Evolutionary conservation across 768 basidiomycete genomes (phyloP), one percentile per base, ranked within the genome.

Genomic region (Suillus lakei): DNA sequence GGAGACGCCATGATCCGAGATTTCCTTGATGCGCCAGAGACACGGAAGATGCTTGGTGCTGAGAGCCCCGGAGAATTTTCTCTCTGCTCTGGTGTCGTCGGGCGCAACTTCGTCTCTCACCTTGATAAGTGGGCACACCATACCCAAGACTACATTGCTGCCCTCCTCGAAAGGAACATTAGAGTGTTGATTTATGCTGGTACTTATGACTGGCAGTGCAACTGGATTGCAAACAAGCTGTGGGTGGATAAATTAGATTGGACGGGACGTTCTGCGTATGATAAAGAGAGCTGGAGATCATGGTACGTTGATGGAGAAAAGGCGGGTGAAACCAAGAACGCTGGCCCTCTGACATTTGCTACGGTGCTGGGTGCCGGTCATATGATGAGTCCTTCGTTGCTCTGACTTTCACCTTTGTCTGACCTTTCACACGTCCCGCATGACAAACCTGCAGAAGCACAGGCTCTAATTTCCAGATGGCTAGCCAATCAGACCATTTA

Each of bases 341-440:
- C 81, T 41, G 84, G 82, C 8, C 83, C 84, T 23, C 76, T 94
- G 63, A 91, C 88, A 43, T 91, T 88, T 72, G 85, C 84, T 18
- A 90, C 86, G 0, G 76, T 91, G 43, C 76, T 82, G 53, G 89
- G 83, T 5, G 92, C 90, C 34, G 91, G 91, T n/a, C 91, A 93
- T 78, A 90, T 90, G 89, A 89, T 89, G 46, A 70, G 80, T 73
- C 43, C 59, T 67, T 60, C 62, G 13, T 23, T 36, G 53, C 7
- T 16, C 43, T 39, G 23, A 63, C 36, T 30, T 58, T 34, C 4
- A 41, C 56, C 32, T 36, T 67, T 71, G 60, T 75, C 68, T 68
- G 64, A 71, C 32, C 54, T 63, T 53, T 66, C 73, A 69, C 73
- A 89, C 81, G 88, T 90, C 66, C 88, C 89, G 36, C 83, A 85